phyloP scores from a whole-genome alignment of 1,284 basidiomycete genomes.

The Lentinus polychrous region DNA sequence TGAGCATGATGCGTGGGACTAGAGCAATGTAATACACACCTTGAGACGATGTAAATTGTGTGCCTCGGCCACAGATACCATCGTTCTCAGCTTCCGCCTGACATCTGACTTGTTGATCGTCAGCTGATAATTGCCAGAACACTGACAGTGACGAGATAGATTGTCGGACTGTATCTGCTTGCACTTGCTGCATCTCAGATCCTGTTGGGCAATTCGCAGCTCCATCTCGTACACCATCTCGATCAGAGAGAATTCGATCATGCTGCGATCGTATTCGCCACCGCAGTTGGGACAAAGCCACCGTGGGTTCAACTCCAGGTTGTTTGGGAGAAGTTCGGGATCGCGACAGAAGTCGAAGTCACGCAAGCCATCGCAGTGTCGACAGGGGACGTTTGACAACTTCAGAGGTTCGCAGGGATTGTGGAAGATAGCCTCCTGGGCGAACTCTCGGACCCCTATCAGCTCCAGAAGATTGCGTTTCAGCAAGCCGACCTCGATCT shows the following conservation, averaged over 20 bases:
- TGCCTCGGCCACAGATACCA: conserved; percentile 75
- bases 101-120: conserved; percentile 67
- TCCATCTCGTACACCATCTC: conserved; percentile 70
- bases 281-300: conserved; percentile 71
- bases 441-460: conserved; percentile 85
- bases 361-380: conserved; percentile 81
- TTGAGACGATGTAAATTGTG: conserved; percentile 62
- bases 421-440: conserved; percentile 75
- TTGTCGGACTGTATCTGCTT: conserved; percentile 85
- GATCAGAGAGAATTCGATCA: conserved; percentile 85
- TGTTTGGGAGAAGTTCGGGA: conserved; percentile 69
- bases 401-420: conserved; percentile 93
- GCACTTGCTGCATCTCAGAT: conserved; percentile 84
- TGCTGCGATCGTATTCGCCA: conserved; percentile 81
- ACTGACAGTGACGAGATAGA: conserved; percentile 79
- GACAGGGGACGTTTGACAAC: conserved; percentile 85
- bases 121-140: conserved; percentile 79
- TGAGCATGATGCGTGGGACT: background rate
- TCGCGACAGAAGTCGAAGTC: conserved; percentile 98
- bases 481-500: conserved; percentile 83
- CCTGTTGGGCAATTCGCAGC: conserved; percentile 81
- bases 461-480: conserved; percentile 89
- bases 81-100: conserved; percentile 65
- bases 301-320: conserved; percentile 39
- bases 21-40: conserved; percentile 33